A percentile compares a stretch with the other conserved stretches of the same genome.
phyloP scores from a whole-genome alignment of 805 yeast species.

The Kodamaea nitidulidarum region DNA sequence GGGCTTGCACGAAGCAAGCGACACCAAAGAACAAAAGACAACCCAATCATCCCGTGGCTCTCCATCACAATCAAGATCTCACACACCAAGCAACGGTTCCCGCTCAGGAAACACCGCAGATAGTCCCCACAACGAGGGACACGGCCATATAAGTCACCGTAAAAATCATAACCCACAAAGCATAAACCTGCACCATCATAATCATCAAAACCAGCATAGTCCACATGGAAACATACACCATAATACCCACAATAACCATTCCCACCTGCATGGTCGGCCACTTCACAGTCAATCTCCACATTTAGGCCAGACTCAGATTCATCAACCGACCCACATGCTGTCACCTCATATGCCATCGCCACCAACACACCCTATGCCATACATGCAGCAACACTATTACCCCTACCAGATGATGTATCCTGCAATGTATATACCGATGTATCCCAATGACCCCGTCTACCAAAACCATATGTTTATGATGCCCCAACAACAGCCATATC shows the following conservation, averaged over 20 bases:
- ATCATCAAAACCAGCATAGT: constrained; percentile 11
- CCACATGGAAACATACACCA: constrained; percentile 10
- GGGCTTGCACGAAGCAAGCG: not conserved
- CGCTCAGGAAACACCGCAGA: not conserved
- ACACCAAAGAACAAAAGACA: not conserved
- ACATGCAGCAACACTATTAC: constrained; percentile 12
- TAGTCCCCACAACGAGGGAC: not conserved
- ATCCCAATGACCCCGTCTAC: constrained; percentile 13
- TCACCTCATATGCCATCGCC: constrained; percentile 1
- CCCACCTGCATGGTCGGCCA: constrained; percentile 1
- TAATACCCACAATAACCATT: constrained; percentile 4
- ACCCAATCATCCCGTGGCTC: constrained; percentile 1
- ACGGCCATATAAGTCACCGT: constrained; percentile 1
- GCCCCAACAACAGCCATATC: constrained; percentile 12
- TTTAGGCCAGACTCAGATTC: not conserved
- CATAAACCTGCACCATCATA: constrained; percentile 10
- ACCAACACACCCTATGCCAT: constrained; percentile 5
- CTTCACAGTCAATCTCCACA: constrained; percentile 1
- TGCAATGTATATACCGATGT: constrained; percentile 15
- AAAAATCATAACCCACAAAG: constrained; percentile 8
- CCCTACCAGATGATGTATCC: constrained; percentile 15
- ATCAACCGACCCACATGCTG: constrained; percentile 1
- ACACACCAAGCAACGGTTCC: not conserved
- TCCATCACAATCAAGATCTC: not conserved
- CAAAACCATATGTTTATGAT: constrained; percentile 13